These are phyloP conservation scores for Tolypocladium amazonense DNA, from an alignment of 2,329 filamentous ascomycete species.

Conservation along the genomic window DNA sequence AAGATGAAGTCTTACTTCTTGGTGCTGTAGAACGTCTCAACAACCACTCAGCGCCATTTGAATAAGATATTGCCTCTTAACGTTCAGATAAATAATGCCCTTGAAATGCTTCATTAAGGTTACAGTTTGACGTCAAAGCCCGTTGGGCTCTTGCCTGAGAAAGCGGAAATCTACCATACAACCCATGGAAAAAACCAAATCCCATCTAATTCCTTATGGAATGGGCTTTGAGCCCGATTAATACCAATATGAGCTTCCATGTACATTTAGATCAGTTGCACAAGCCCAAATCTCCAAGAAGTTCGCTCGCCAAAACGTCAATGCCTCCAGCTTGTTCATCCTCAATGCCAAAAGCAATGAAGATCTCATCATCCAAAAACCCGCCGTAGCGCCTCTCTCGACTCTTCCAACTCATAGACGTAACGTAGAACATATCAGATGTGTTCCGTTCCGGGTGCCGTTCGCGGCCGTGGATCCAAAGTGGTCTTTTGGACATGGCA, in stretches of 20 bases:
- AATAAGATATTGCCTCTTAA: no score
- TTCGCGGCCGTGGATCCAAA: constrained; percentile 44
- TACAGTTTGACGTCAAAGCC: no score
- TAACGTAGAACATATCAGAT: constrained; percentile 48
- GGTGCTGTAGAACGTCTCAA: no score
- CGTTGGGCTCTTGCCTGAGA: no score
- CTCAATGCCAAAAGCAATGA: constrained; percentile 46
- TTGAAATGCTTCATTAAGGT: no score
- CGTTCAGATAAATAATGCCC: no score
- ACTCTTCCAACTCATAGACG: constrained; percentile 43
- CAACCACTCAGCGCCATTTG: no score
- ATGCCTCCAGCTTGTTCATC: constrained; percentile 37
- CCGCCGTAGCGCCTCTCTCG: constrained; percentile 40
- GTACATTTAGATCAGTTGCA: constrained; percentile 3
- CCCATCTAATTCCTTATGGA: no score
- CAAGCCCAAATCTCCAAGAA: constrained; percentile 27
- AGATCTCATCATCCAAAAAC: constrained; percentile 42
- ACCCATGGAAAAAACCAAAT: no score
- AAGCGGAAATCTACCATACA: no score
- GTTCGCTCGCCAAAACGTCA: constrained; percentile 37
- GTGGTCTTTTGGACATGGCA: constrained; percentile 35
- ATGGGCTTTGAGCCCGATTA: neutral
- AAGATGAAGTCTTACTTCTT: no score
- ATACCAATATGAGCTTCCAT: neutral
- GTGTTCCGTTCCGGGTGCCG: constrained; percentile 17